A percentile compares a stretch with the other conserved stretches of the same genome.
Evolutionary conservation across 2,329 filamentous ascomycete genomes (phyloP).

Genomic region (Fusarium coffeatum): DNA sequence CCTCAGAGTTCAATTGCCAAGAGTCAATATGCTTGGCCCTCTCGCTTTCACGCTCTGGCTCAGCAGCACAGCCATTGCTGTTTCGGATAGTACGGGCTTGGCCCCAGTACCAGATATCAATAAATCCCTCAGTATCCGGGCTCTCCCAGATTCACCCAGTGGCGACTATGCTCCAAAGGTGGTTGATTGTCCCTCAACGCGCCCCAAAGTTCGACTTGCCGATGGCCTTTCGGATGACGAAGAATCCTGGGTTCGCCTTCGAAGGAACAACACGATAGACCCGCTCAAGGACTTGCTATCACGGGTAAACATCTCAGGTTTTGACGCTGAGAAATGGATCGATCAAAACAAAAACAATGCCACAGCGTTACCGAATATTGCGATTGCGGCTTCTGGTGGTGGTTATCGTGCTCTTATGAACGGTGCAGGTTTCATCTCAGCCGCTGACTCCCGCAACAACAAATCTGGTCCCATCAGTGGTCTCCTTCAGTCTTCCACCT

Average conservation of each 20-base stretch:
- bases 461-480: conserved; percentile 78
- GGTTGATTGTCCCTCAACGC: conserved; percentile 74
- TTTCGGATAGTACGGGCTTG: conserved; percentile 6
- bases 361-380: conserved; percentile 67
- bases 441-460: conserved; percentile 72
- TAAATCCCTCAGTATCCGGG: conserved; percentile 5
- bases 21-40: neutral
- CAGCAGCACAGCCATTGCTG: neutral
- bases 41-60: conserved; percentile 7
- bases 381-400: conserved; percentile 84
- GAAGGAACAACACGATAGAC: conserved; percentile 77
- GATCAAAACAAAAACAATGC: conserved; percentile 45
- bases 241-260: conserved; percentile 75
- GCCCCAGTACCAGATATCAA: neutral
- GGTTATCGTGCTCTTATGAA: conserved; percentile 88
- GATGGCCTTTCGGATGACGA: conserved; percentile 74
- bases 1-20: neutral
- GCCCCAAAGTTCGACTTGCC: conserved; percentile 76
- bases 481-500: conserved; percentile 82
- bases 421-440: conserved; percentile 82
- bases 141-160: conserved; percentile 22
- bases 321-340: conserved; percentile 80
- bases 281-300: conserved; percentile 79
- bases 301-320: conserved; percentile 77
- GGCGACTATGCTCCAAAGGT: conserved; percentile 72